Percentiles rank a stretch among this genome's conserved stretches.
These are phyloP conservation scores for Leccinum arenicola DNA, from an alignment of 768 basidiomycete species.

Conservation along the genomic window DNA sequence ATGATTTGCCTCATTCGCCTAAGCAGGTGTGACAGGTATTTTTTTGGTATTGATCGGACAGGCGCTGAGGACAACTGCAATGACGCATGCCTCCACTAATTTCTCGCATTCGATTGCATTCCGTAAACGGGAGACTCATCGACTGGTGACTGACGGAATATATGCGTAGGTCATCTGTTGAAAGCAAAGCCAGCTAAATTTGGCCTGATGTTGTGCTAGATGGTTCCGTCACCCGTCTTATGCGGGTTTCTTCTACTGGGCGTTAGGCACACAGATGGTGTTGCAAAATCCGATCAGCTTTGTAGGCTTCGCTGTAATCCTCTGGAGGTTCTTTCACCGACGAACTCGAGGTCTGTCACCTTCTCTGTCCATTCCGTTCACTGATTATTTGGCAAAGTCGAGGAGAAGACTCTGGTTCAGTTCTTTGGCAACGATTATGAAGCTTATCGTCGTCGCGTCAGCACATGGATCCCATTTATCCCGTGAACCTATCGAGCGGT, in stretches of 20 bases:
- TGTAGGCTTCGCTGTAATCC: conserved; percentile 56
- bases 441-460: conserved; percentile 69
- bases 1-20: background rate
- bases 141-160: conserved; percentile 83
- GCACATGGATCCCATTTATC: conserved; percentile 88
- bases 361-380: background rate
- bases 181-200: background rate
- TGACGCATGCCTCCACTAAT: conserved; percentile 92
- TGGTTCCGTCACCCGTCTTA: conserved; percentile 93
- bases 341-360: conserved; percentile 71
- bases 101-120: conserved; percentile 90
- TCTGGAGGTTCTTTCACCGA: conserved; percentile 85
- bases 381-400: conserved; percentile 47
- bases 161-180: conserved; percentile 61
- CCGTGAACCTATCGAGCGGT: conserved; percentile 37
- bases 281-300: conserved; percentile 84
- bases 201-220: conserved; percentile 5
- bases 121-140: conserved; percentile 68
- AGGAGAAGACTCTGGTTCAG: conserved; percentile 72
- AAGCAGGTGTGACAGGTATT: conserved; percentile 48
- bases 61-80: conserved; percentile 79
- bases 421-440: conserved; percentile 93
- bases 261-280: conserved; percentile 87
- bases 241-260: conserved; percentile 98
- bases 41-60: conserved; percentile 68